Conservation (phyloP, 2,329 filamentous ascomycete genomes). For the Endothia cerciana region DNA sequence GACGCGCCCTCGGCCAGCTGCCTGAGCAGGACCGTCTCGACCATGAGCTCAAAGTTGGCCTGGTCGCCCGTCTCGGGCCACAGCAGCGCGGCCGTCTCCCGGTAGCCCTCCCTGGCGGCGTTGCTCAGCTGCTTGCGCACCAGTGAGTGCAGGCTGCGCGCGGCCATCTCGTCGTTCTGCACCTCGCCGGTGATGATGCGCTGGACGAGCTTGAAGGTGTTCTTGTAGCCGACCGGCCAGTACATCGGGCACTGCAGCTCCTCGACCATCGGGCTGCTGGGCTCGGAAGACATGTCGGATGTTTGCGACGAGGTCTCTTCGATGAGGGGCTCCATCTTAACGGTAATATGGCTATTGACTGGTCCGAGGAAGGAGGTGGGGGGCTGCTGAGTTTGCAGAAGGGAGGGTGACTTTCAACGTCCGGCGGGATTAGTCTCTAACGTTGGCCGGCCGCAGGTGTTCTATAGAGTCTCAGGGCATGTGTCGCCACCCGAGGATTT, state of each 20-base stretch:
- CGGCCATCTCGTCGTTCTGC: slow-evolving; percentile 33
- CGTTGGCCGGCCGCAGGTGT: neutral
- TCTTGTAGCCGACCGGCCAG: slow-evolving; percentile 30
- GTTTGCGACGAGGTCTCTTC: slow-evolving; percentile 17
- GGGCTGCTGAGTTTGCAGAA: neutral
- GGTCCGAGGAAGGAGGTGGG: neutral
- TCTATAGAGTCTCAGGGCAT: neutral
- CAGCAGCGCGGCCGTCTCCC: slow-evolving; percentile 25
- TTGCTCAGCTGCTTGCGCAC: slow-evolving; percentile 29
- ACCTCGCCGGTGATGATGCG: slow-evolving; percentile 36
- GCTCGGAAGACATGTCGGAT: slow-evolving; percentile 13
- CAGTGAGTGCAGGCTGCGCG: slow-evolving; percentile 27
- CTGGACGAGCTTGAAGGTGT: slow-evolving; percentile 33
- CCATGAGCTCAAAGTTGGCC: slow-evolving; percentile 29
- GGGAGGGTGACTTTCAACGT: neutral
- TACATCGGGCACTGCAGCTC: slow-evolving; percentile 26
- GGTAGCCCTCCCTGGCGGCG: slow-evolving; percentile 27
- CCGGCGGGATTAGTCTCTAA: neutral
- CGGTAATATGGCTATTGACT: neutral
- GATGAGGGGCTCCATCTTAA: slow-evolving; percentile 17
- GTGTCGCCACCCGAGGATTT: neutral
- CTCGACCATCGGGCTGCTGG: slow-evolving; percentile 21
- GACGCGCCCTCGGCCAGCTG: slow-evolving; percentile 23
- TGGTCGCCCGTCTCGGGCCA: slow-evolving; percentile 29
- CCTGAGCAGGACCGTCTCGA: slow-evolving; percentile 29